phyloP scores from a whole-genome alignment of 75 land plant species.

The Sequoia sempervirens region DNA sequence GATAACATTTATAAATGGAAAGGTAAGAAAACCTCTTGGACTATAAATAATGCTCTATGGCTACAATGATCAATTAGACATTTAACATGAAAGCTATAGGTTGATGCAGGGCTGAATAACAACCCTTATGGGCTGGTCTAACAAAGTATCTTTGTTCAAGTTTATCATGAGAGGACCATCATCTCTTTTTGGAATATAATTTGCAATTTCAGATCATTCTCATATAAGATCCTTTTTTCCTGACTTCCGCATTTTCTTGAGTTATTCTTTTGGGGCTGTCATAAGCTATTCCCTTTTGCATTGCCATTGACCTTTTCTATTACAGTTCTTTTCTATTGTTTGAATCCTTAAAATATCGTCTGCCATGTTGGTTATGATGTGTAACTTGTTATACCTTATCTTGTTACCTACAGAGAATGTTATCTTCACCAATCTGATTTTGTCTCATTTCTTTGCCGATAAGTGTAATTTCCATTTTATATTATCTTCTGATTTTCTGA shows the following conservation, averaged over 20 bases:
- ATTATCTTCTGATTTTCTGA: constrained; percentile 2
- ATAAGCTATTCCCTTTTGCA: neutral
- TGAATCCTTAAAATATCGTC: neutral
- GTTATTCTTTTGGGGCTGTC: neutral
- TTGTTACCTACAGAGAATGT: neutral
- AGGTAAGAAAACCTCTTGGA: neutral
- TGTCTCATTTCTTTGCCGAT: neutral
- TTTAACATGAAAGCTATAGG: neutral
- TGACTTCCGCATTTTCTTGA: neutral
- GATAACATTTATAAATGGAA: neutral
- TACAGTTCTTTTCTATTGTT: neutral
- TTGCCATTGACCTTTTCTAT: neutral
- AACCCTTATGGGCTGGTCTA: neutral
- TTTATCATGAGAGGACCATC: neutral
- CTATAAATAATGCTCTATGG: neutral
- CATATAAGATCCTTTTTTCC: neutral
- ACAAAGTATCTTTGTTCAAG: neutral
- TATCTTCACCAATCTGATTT: neutral
- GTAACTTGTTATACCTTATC: neutral
- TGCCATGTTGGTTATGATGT: neutral
- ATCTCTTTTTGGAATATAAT: neutral
- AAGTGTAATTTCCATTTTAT: neutral
- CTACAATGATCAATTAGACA: neutral
- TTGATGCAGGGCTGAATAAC: neutral
- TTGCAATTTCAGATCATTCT: neutral